Evolutionary conservation across 768 basidiomycete species (phyloP), one percentile per base, ranked within the genome.

Genomic region (Suillus luteus): DNA sequence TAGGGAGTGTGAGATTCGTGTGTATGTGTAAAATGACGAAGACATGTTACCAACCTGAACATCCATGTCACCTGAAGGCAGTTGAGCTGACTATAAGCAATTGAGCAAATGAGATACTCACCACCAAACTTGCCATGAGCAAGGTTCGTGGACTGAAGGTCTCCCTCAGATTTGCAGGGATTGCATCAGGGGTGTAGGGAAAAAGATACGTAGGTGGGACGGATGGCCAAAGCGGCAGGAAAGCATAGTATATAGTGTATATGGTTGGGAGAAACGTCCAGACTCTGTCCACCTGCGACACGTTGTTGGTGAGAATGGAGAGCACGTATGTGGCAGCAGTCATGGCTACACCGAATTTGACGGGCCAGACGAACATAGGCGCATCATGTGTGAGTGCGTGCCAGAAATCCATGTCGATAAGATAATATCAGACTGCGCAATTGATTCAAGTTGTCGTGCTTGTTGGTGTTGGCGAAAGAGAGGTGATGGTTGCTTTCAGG

Each of bases 281-380:
- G 33, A 94, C 71, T 35, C 92, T 86, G 77, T 98, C 94, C 31
- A 96, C 93, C 72, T 95, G 92, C 1, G 90, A 92, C 55, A 91
- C 89, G 69, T 96, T 95, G 48, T 84, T 82, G 0, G 91, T 93
- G 43, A 91, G 54, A 27, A 93, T 58, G 8, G 90, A 91, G 5
- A 82, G 72, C 8, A 91, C 66, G 69, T 85, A 94, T 8, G 85
- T 83, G 0, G 72, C 71, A 5, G 72, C 64, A 0, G 86, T 86
- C 0, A 76, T 72, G 37, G 80, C 80, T 0, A 81, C 59, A 65
- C 87, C 90, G 68, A 91, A 83, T 69, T 86, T 82, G 58, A 83
- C 76, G 17, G 92, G 90, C 86, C 88, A 90, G 49, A 77, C 78
- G 55, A 86, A 80, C 22, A 77, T 73, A 14, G 82, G 76, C 12